phyloP scores from a whole-genome alignment of 148 eudicot species.

The Euryodendron excelsum region DNA sequence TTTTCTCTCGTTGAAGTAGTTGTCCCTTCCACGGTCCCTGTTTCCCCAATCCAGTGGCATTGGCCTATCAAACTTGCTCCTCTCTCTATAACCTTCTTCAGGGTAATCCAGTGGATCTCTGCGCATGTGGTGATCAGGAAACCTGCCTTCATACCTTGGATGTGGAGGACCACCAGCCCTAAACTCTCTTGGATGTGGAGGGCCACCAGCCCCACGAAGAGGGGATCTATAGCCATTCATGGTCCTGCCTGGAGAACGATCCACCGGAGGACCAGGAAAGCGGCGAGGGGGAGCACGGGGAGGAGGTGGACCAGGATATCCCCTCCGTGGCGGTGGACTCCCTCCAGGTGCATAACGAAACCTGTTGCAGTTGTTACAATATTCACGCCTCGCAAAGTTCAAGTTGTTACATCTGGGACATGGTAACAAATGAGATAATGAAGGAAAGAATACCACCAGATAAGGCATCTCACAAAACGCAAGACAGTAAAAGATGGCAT shows the following conservation, averaged over 20 bases:
- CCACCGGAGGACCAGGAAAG: slow-evolving; percentile 58
- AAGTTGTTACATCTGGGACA: slow-evolving; percentile 73
- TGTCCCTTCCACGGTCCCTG: slow-evolving; percentile 59
- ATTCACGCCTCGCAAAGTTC: slow-evolving; percentile 89
- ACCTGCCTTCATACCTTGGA: slow-evolving; percentile 64
- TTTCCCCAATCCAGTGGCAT: slow-evolving; percentile 55
- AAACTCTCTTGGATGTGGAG: slow-evolving; percentile 65
- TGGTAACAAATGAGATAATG: not conserved
- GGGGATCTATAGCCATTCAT: slow-evolving; percentile 69
- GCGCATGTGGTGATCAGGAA: slow-evolving; percentile 53
- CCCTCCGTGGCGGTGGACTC: slow-evolving; percentile 76
- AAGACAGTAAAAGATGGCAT: not conserved
- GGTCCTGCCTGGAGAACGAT: slow-evolving; percentile 66
- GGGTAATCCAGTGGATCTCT: slow-evolving; percentile 66
- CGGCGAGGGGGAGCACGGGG: slow-evolving; percentile 53
- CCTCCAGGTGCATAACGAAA: slow-evolving; percentile 53
- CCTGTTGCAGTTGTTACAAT: slow-evolving; percentile 81
- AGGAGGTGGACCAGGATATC: slow-evolving; percentile 70
- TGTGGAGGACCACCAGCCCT: slow-evolving; percentile 55
- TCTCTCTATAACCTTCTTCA: slow-evolving; percentile 64
- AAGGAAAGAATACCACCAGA: not conserved
- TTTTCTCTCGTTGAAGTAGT: slow-evolving; percentile 52
- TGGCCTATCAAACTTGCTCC: slow-evolving; percentile 64
- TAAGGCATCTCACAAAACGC: not conserved
- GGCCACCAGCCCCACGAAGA: slow-evolving; percentile 62